phyloP scores from a whole-genome alignment of 2,329 filamentous ascomycete species.

The Alternaria gaisen region DNA sequence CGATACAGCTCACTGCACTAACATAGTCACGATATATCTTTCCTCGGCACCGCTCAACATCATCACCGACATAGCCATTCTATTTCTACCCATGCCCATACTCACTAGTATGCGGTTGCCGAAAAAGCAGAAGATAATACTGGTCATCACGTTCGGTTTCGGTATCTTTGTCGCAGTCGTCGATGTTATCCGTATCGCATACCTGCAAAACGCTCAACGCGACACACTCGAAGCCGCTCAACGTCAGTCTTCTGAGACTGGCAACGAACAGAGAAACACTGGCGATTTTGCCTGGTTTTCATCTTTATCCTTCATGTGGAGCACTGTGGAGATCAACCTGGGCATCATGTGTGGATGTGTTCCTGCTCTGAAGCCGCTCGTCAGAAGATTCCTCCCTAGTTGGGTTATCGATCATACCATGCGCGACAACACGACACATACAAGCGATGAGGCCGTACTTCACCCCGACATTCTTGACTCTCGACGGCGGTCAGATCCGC shows the following conservation, averaged over 20 bases:
- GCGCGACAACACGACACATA: slow-evolving; percentile 39
- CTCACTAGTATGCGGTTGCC: slow-evolving; percentile 81
- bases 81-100: slow-evolving; percentile 88
- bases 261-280: slow-evolving; percentile 49
- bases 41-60: slow-evolving; percentile 89
- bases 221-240: slow-evolving; percentile 56
- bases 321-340: slow-evolving; percentile 87
- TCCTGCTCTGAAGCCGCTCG: slow-evolving; percentile 88
- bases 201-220: slow-evolving; percentile 76
- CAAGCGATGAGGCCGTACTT: slow-evolving; percentile 40
- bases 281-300: slow-evolving; percentile 74
- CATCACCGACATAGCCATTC: slow-evolving; percentile 85
- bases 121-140: slow-evolving; percentile 83
- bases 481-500: slow-evolving; percentile 28
- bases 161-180: slow-evolving; percentile 89
- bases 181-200: slow-evolving; percentile 89
- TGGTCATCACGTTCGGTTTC: slow-evolving; percentile 85
- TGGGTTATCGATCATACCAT: slow-evolving; percentile 61
- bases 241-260: slow-evolving; percentile 31
- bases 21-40: slow-evolving; percentile 71
- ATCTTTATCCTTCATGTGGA: slow-evolving; percentile 91
- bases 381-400: slow-evolving; percentile 68
- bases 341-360: slow-evolving; percentile 91
- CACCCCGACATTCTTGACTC: slow-evolving; percentile 37
- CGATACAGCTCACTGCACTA: slow-evolving; percentile 61